Evolutionary conservation across 192 early-diverging fungal genomes (phyloP), one percentile per base, ranked within the genome.

Genomic region (Glomus cerebriforme): DNA sequence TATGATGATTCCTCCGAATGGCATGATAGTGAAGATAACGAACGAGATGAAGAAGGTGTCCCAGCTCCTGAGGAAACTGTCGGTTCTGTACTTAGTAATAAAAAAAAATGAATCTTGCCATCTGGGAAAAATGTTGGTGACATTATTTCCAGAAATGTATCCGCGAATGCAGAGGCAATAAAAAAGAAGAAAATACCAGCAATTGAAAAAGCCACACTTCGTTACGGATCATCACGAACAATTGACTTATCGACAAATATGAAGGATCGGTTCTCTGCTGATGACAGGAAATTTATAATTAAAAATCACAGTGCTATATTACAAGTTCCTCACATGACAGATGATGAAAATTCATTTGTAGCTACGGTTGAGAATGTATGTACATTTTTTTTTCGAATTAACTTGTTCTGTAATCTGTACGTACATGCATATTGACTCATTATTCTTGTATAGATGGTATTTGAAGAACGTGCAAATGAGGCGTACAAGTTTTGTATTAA

Each of bases 181-280:
- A 59, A 78, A 35, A 29, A 78, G 63, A 78, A 78, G 49, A 63
- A 45, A 43, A 39, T 27, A 78, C 29, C 66, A 67, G 76, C 76
- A 4, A 32, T 45, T 27, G 76, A 78, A 54, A 78, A 67, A 67
- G 76, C 76, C 24, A 75, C 22, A 62, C 62, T 75, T 62, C 74
- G 74, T 63, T 78, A 78, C 26, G 76, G 76, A 66, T 35, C 62
- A 66, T 78, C 76, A 58, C 43, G 76, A 66, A 78, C 66, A 49
- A 78, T 78, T 43, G 76, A 78, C 47, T 78, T 78, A 64, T 78
- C 76, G 0, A 29, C 76, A 29, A 27, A 66, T 66, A 78, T 66
- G 76, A 78, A 47, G 63, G 34, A 67, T 17, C 66, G 76, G 76
- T 78, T 78, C 66, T 49, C 76, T 45, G 15, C 66, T 47, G 63